Base-by-base conservation (phyloP, 192 early-diverging fungal species). In the Coemansia sp. region DNA sequence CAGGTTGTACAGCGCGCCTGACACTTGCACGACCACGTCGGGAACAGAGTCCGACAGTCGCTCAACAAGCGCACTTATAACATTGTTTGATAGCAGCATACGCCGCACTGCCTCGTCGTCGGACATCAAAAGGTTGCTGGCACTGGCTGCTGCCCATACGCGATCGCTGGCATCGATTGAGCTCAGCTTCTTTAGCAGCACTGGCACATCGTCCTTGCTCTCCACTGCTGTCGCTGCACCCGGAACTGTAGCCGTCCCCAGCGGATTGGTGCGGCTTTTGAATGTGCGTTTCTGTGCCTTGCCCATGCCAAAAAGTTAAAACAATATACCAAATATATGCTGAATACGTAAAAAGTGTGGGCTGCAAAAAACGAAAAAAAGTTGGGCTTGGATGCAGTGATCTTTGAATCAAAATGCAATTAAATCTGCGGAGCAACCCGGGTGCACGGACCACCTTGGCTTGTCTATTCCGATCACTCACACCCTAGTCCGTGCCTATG, bases 101-200 rank as follows among this genome's bases (percentile, higher is more conserved):
- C 88, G 86, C 15, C 90, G 87, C 19, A 72, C 52, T 9, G 41
- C 6, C 6, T 56, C 51, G 29, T 74, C 66, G 15, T 73, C 72
- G 14, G 69, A 64, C 25, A 68, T 32, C 5, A 86, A 88, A 32
- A 97, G 76, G 74, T 94, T 89, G 39, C 91, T 92, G 15, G 92
- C 84, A 60, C 92, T 91, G 27, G 93, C 89, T 14, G 91, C 91
- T 1, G 95, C 92, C 93, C 94, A 97, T 5, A 88, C 87, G 5
- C 93, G 79, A 39, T 97, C 95, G 60, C 86, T 87, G 25, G 86
- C 70, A 58, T 90, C 86, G 35, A 76, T 65, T 2, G 89, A 87
- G 6, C 65, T 68, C 5, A 94, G 82, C 89, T 94, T 78, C 24
- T 65, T 77, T 51, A 78, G 29, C 60, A 74, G 69, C 19, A 56